Percentiles rank a stretch among this genome's conserved stretches.
Conservation (phyloP, 2,329 filamentous ascomycete genomes). For the Xylaria sp. region DNA sequence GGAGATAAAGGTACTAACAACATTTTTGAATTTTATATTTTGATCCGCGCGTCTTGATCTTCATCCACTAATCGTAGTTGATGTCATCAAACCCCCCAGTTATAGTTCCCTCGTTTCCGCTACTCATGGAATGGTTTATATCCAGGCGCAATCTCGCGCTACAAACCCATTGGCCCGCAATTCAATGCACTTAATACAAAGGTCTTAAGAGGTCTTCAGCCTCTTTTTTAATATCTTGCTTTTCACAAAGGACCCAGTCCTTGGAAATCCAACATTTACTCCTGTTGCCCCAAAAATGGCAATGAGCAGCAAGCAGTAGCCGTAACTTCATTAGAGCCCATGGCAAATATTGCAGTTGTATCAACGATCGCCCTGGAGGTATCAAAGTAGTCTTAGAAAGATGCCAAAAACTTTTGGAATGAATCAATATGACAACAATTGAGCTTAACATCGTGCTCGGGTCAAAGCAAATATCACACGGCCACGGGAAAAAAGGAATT, state of each 20-base stretch:
- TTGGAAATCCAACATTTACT: constrained; percentile 33
- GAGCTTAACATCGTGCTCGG: constrained; percentile 37
- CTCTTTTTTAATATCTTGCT: constrained; percentile 20
- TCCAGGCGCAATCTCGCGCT: constrained; percentile 32
- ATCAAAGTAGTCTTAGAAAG: constrained; percentile 50
- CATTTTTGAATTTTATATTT: constrained; percentile 18
- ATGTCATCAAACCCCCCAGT: constrained; percentile 19
- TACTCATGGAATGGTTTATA: constrained; percentile 30
- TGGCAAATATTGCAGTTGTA: constrained; percentile 46
- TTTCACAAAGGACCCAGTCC: constrained; percentile 32
- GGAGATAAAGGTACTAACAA: background rate
- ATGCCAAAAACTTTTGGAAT: constrained; percentile 49
- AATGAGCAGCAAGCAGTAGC: constrained; percentile 34
- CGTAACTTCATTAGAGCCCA: constrained; percentile 48
- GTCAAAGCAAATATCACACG: constrained; percentile 45
- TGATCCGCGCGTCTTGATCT: constrained; percentile 24
- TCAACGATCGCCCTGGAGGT: constrained; percentile 51
- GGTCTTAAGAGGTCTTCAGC: constrained; percentile 31
- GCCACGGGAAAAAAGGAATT: constrained; percentile 46
- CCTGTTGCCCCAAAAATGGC: constrained; percentile 24
- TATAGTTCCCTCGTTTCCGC: constrained; percentile 24
- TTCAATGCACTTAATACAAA: constrained; percentile 36
- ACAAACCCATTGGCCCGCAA: constrained; percentile 29
- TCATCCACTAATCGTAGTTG: constrained; percentile 21
- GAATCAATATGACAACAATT: constrained; percentile 43